Evolutionary conservation across 371 early-diverging fungal species (phyloP).

Genomic region (Rhizopus arrhizus): DNA sequence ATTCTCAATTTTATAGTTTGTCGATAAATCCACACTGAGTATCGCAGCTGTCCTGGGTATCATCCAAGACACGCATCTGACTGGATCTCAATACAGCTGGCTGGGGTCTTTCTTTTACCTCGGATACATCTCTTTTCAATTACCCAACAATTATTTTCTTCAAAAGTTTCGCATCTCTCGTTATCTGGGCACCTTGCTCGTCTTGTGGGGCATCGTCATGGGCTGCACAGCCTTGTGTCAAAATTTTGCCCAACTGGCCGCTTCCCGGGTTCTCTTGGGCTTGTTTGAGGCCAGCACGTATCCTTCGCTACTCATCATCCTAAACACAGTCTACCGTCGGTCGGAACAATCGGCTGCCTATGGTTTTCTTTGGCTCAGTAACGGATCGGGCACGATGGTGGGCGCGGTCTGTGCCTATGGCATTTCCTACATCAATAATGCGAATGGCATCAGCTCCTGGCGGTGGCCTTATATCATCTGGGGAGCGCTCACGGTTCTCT

Average conservation of each 20-base stretch:
- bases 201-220: conserved; percentile 28
- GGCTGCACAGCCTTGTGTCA: conserved; percentile 17
- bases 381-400: conserved; percentile 29
- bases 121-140: conserved; percentile 39
- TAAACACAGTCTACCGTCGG: conserved; percentile 33
- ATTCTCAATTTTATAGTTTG: conserved; percentile 24
- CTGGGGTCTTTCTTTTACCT: conserved; percentile 41
- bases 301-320: conserved; percentile 31
- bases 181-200: conserved; percentile 29
- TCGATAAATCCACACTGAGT: conserved; percentile 41
- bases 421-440: conserved; percentile 27
- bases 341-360: conserved; percentile 32
- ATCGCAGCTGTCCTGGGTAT: conserved; percentile 35
- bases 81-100: conserved; percentile 28
- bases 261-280: conserved; percentile 33
- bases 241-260: conserved; percentile 34
- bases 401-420: conserved; percentile 25
- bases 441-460: conserved; percentile 24
- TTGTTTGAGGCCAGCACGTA: conserved; percentile 39
- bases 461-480: conserved; percentile 34
- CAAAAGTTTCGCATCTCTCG: conserved; percentile 36
- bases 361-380: conserved; percentile 45
- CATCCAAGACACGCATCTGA: conserved; percentile 31
- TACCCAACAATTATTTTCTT: conserved; percentile 41
- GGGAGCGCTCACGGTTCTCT: conserved; percentile 23